Evolutionary conservation across 2,329 filamentous ascomycete species (phyloP).

Genomic region (Chaetomiaceae sp.): DNA sequence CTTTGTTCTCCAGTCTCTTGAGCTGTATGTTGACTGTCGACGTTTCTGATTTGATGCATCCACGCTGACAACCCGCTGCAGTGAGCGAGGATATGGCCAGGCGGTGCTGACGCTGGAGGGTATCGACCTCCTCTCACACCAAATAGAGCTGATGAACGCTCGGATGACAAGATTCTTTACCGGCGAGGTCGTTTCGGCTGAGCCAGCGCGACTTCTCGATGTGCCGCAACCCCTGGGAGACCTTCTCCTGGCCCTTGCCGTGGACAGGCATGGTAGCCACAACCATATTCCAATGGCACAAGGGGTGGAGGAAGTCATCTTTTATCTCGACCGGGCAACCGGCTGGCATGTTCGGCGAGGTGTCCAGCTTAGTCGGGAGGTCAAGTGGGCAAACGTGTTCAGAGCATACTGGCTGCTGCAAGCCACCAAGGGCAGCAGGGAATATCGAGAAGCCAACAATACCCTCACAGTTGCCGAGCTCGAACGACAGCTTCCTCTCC

Average conservation of each 20-base stretch:
- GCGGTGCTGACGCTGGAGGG: neutral
- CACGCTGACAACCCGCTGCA: neutral
- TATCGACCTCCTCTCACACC: neutral
- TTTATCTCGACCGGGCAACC: constrained; percentile 14
- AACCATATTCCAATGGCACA: neutral
- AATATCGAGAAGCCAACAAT: neutral
- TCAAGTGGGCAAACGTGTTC: constrained; percentile 3
- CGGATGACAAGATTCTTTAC: neutral
- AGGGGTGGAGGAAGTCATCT: constrained; percentile 9
- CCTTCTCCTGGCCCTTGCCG: neutral
- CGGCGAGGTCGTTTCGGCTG: neutral
- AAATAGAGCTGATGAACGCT: neutral
- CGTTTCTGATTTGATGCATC: neutral
- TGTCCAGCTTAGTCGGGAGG: neutral
- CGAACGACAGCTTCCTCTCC: constrained; percentile 1
- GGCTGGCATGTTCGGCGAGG: constrained; percentile 2
- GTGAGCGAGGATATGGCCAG: constrained; percentile 1
- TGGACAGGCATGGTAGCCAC: neutral
- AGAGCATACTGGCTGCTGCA: constrained; percentile 11
- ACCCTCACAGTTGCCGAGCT: constrained; percentile 1
- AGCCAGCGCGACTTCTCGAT: neutral
- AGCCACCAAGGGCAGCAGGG: constrained; percentile 1
- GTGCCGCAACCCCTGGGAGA: neutral
- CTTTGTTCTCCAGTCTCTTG: constrained; percentile 11
- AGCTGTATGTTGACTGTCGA: constrained; percentile 11